These are phyloP conservation scores for Diplodia corticola DNA, from an alignment of 2,329 filamentous ascomycete genomes.

Conservation along the genomic window DNA sequence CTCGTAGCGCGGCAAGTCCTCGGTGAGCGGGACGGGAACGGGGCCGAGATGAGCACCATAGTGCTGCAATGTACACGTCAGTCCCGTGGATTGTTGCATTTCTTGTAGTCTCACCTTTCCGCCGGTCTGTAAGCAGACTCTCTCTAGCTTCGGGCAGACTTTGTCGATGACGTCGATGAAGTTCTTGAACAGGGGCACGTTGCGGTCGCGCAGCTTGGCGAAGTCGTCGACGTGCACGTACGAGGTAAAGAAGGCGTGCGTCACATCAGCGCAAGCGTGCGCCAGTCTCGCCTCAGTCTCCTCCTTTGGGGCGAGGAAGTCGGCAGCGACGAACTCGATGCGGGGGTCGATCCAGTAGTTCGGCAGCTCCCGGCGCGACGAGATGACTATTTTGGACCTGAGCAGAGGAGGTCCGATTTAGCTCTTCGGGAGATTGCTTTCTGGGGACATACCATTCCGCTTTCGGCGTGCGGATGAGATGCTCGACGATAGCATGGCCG, in stretches of 20 bases:
- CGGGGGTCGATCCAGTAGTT: conserved; percentile 32
- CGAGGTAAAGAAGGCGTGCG: conserved; percentile 38
- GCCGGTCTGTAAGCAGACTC: conserved; percentile 28
- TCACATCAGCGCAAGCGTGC: conserved; percentile 31
- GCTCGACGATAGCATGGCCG: conserved; percentile 38
- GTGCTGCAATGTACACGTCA: conserved; percentile 9
- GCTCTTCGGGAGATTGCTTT: background rate
- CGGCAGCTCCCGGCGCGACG: conserved; percentile 31
- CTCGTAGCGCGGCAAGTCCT: conserved; percentile 20
- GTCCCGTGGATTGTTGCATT: background rate
- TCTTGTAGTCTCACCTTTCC: background rate
- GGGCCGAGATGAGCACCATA: conserved; percentile 25
- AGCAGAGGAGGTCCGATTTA: background rate
- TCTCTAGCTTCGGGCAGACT: conserved; percentile 30
- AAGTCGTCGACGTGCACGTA: conserved; percentile 39
- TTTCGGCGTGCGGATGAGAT: conserved; percentile 33
- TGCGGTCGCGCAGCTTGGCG: conserved; percentile 29
- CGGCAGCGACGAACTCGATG: conserved; percentile 35
- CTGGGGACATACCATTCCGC: background rate
- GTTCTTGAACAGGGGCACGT: conserved; percentile 37
- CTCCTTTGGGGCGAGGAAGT: conserved; percentile 31
- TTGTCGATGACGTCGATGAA: conserved; percentile 36
- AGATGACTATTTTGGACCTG: conserved; percentile 33
- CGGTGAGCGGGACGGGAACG: conserved; percentile 22
- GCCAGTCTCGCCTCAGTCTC: conserved; percentile 21